Base-by-base conservation (phyloP, 768 basidiomycete species). In the Trametes cinnabarina region DNA sequence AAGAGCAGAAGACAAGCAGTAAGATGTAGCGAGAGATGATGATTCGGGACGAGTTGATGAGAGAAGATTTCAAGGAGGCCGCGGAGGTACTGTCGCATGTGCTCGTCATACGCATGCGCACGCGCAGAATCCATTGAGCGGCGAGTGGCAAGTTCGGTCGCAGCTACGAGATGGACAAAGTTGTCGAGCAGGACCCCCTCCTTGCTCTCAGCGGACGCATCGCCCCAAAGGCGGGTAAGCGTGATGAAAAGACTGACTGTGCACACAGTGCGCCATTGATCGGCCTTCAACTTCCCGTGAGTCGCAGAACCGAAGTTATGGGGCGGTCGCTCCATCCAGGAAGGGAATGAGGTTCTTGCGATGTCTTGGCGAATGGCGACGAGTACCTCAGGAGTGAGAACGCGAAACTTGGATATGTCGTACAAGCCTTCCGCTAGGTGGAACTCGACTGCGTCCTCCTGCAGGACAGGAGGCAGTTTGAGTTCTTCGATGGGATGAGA, bases 1-100 rank as follows among this genome's bases (percentile, higher is more conserved):
- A 70, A 74, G 0, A 58, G 47, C 1, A 56, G 41, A 4, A 75
- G 53, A 37, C 66, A 57, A 7, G 69, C 57, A 0, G 61, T 65
- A n/a, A 73, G 63, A 56, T 77, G 74, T 10, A 73, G 63, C 3
- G 72, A 66, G 9, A 65, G 47, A 46, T 77, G 76, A 19, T 73
- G 69, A 20, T 62, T 68, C 0, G 74, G 74, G 11, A 75, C 57
- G 8, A 54, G 57, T 9, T 61, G 12, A 19, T 15, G 15, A 64
- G 58, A 64, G 54, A 65, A 76, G 1, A 75, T n/a, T 48, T 54
- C 1, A 69, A 47, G 3, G 32, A 48, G 0, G 12, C 30, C 30
- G 30, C 11, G 22, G 14, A 74, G 41, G 39, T 76, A 74, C 0
- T 56, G 43, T 3, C 22, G 35, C 51, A 58, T 52, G 22, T 58